Percentiles rank a stretch among this genome's conserved stretches.
These are phyloP conservation scores for Xylaria sp. DNA, from an alignment of 2,329 filamentous ascomycete species.

Conservation along the genomic window DNA sequence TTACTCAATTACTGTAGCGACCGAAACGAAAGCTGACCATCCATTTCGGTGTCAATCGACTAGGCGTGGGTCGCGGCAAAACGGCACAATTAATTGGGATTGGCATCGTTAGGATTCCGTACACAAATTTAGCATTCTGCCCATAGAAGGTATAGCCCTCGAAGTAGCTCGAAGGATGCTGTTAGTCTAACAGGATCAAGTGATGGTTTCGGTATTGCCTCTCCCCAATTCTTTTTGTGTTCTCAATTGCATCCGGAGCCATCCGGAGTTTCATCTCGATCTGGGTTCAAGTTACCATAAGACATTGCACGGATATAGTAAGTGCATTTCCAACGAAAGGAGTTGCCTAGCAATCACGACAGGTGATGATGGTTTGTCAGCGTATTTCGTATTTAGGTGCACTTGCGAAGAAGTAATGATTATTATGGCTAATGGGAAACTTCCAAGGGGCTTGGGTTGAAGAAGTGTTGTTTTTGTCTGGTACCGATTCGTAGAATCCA, in stretches of 20 bases:
- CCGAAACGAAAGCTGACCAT: neutral
- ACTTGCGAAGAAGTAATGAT: no score
- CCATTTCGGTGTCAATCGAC: neutral
- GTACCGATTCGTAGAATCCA: conserved; percentile 8
- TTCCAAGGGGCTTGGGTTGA: neutral
- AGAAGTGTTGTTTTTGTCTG: neutral
- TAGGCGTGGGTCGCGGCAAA: neutral
- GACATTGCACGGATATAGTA: neutral
- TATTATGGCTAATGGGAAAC: neutral
- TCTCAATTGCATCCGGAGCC: neutral
- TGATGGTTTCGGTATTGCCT: neutral
- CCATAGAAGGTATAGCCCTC: neutral
- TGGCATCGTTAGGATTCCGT: neutral
- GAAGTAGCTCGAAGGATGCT: no score
- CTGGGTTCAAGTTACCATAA: no score
- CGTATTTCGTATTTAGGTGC: neutral
- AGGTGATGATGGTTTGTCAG: neutral
- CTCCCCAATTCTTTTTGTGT: neutral
- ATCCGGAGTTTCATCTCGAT: neutral
- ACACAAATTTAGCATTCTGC: neutral
- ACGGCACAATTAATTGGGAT: conserved; percentile 9
- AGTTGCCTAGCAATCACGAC: neutral
- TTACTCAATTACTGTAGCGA: neutral
- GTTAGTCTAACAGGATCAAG: neutral
- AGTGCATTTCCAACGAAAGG: neutral